Evolutionary conservation across 2,329 filamentous ascomycete genomes (phyloP).

Genomic region (Aspergillus sp.): DNA sequence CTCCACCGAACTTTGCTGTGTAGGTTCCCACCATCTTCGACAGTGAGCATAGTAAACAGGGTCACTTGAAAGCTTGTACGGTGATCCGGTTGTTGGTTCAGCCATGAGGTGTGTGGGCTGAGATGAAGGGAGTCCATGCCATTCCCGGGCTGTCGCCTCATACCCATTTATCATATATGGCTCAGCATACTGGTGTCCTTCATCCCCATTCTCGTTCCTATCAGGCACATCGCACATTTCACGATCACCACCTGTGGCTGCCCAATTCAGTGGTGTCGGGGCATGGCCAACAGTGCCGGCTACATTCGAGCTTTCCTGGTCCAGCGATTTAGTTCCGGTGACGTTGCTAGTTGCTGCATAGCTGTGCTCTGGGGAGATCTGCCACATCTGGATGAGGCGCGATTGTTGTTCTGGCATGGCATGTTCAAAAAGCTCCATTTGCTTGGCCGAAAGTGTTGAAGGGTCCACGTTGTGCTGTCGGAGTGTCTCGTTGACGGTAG

Average conservation of each 20-base stretch:
- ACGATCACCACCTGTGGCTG: slow-evolving; percentile 14
- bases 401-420: slow-evolving; percentile 71
- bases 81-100: slow-evolving; percentile 33
- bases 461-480: slow-evolving; percentile 59
- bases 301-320: neutral
- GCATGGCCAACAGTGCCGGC: neutral
- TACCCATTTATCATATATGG: slow-evolving; percentile 87
- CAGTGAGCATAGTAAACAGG: slow-evolving; percentile 40
- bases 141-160: slow-evolving; percentile 65
- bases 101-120: slow-evolving; percentile 10
- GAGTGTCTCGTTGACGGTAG: slow-evolving; percentile 56
- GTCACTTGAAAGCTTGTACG: slow-evolving; percentile 42
- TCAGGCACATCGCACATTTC: slow-evolving; percentile 49
- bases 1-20: slow-evolving; percentile 34
- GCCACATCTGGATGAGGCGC: slow-evolving; percentile 81
- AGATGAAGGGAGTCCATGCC: slow-evolving; percentile 53
- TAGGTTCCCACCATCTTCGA: slow-evolving; percentile 42
- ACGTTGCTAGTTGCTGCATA: slow-evolving; percentile 12
- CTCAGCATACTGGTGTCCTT: slow-evolving; percentile 57
- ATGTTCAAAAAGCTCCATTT: slow-evolving; percentile 75
- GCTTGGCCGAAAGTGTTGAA: slow-evolving; percentile 67
- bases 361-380: slow-evolving; percentile 62
- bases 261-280: neutral
- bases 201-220: slow-evolving; percentile 13
- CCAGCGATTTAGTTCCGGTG: neutral